Evolutionary conservation across 768 basidiomycete species (phyloP), one percentile per base, ranked within the genome.

Genomic region (Mycena indigotica): DNA sequence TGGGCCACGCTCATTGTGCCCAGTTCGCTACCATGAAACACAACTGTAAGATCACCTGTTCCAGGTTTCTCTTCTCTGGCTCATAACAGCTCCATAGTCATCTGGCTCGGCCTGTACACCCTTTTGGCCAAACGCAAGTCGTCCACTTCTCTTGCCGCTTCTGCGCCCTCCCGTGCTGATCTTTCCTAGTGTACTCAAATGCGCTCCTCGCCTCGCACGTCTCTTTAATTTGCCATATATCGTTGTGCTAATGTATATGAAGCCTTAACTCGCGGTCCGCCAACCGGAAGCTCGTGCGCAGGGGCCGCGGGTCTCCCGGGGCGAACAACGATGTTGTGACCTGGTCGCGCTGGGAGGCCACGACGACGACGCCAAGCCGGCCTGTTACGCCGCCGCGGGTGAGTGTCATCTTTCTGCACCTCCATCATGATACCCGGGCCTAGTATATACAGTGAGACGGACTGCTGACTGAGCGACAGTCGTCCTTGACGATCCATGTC

Each of bases 21-120:
- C 45, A 63, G 61, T 63, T 63, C 23, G 54, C 48, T 16, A 59
- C 57, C 19, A 63, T 63, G 61, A 58, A 58, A n/a, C 54, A 58
- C 38, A 63, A 57, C 51, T 63, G 62, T 57, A 25, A 41, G 45
- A 32, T n/a, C n/a, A n/a, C n/a, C n/a, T n/a, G n/a, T n/a, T n/a
- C n/a, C n/a, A n/a, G n/a, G n/a, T n/a, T n/a, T n/a, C n/a, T n/a
- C n/a, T n/a, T n/a, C n/a, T n/a, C n/a, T n/a, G n/a, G n/a, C n/a
- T n/a, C n/a, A n/a, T 8, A 13, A 44, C 26, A 21, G 19, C 46
- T 12, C 24, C 29, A 16, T 52, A 73, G 71, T 70, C 51, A 55
- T 72, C 26, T 74, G 72, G 73, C 62, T 70, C 3, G 72, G 63
- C 16, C 52, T 69, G 3, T 72, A 74, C 52, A 68, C 69, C 1